Conservation (phyloP, 495 filamentous ascomycete genomes). For the Umbilicaria muhlenbergii region DNA sequence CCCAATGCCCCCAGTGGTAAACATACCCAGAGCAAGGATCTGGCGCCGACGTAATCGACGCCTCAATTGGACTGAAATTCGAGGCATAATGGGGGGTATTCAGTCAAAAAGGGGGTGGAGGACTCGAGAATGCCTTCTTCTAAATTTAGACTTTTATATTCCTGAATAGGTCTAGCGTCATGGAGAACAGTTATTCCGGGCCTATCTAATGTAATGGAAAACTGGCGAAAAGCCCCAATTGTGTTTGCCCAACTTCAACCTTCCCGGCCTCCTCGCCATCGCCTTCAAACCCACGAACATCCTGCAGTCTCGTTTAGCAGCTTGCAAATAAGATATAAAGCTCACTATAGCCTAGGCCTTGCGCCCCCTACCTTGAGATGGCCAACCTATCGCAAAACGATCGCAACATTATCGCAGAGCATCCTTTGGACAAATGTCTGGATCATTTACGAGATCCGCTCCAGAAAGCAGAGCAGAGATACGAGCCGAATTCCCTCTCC, state of each 20-base stretch:
- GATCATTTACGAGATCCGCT: conserved; percentile 7
- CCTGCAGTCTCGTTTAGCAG: conserved; percentile 4
- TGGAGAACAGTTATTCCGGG: too few relatives aligned
- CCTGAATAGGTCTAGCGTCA: too few relatives aligned
- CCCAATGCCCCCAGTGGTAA: too few relatives aligned
- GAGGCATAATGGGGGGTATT: too few relatives aligned
- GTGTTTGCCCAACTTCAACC: conserved; percentile 17
- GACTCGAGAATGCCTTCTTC: too few relatives aligned
- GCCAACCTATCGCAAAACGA: conserved; percentile 6
- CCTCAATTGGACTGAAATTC: too few relatives aligned
- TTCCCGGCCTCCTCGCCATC: conserved; percentile 17
- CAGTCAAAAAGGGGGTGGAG: too few relatives aligned
- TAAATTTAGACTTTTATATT: too few relatives aligned
- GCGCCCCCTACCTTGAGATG: conserved; percentile 2
- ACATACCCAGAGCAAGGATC: too few relatives aligned
- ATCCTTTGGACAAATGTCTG: conserved; percentile 7
- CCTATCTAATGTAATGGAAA: too few relatives aligned
- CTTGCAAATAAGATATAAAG: conserved; percentile 6
- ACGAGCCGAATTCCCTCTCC: conserved; percentile 1
- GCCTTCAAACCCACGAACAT: conserved; percentile 4
- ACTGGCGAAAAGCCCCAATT: too few relatives aligned
- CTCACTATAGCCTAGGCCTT: conserved; percentile 1
- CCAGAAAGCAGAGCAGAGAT: conserved; percentile 9
- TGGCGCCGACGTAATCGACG: too few relatives aligned
- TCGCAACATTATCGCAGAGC: conserved; percentile 7